Percentiles rank a stretch among this genome's conserved stretches.
Conservation (phyloP, 1,284 basidiomycete genomes). For the Papiliotrema fonsecae region DNA sequence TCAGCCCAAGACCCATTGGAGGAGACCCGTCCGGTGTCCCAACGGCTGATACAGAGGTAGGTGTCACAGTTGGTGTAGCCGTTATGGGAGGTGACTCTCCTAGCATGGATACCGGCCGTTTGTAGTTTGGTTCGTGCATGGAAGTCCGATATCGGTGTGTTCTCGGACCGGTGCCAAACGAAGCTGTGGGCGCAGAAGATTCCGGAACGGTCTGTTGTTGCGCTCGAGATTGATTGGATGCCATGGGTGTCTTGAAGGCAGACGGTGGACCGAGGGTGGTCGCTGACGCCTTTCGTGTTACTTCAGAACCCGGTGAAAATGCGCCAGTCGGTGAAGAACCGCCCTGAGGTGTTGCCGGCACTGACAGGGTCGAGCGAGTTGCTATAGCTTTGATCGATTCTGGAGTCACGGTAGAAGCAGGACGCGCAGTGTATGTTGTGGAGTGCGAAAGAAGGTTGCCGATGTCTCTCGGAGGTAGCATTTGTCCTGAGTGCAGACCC, state of each 20-base stretch:
- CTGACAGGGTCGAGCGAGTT: conserved; percentile 18
- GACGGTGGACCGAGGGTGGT: conserved; percentile 19
- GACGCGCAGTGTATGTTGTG: not conserved
- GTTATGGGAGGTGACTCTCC: conserved; percentile 11
- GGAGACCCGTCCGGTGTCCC: too few relatives aligned
- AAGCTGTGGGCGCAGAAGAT: too few relatives aligned
- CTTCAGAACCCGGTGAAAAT: not conserved
- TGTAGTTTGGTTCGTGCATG: conserved; percentile 30
- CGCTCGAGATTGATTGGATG: conserved; percentile 1
- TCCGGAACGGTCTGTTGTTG: too few relatives aligned
- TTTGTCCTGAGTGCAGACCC: not conserved
- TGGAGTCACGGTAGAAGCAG: conserved; percentile 3
- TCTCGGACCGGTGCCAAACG: too few relatives aligned
- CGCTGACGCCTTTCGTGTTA: conserved; percentile 1
- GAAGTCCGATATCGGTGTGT: conserved; percentile 35
- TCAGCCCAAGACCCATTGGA: conserved; percentile 26
- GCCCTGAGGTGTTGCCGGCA: conserved; percentile 24
- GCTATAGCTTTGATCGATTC: conserved; percentile 14
- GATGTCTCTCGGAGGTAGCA: too few relatives aligned
- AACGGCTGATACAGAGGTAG: not conserved
- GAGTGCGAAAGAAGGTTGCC: not conserved
- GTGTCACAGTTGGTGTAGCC: conserved; percentile 6
- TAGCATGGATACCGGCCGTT: conserved; percentile 11
- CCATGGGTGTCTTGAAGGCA: conserved; percentile 21
- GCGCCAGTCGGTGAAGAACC: not conserved